Percentiles rank a stretch among this genome's conserved stretches.
Evolutionary conservation across 2,329 filamentous ascomycete genomes (phyloP).

Genomic region (Penicillium sp.): DNA sequence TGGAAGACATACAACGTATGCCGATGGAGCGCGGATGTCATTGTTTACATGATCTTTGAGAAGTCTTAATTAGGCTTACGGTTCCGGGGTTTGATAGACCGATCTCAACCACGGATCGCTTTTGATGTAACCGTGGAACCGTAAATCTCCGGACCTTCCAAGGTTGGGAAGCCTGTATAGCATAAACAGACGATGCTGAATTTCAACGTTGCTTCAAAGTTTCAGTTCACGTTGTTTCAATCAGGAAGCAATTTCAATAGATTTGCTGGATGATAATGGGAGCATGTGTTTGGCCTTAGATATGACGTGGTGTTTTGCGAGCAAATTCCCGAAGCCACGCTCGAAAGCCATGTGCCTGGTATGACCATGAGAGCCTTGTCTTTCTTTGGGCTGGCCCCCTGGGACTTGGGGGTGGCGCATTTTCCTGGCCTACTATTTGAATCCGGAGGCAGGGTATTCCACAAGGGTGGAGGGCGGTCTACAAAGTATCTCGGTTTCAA

Average conservation of each 20-base stretch:
- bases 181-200: neutral
- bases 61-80: neutral
- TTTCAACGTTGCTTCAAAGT: too few species aligned
- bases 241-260: neutral
- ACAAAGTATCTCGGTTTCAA: neutral
- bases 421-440: neutral
- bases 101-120: neutral
- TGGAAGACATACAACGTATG: neutral
- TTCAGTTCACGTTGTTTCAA: neutral
- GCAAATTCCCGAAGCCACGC: neutral
- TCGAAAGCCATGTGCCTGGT: neutral
- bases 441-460: neutral
- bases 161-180: neutral
- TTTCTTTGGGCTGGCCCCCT: neutral
- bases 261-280: too few species aligned
- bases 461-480: neutral
- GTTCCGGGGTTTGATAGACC: too few species aligned
- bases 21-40: neutral
- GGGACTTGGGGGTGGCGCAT: neutral
- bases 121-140: neutral
- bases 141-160: too few species aligned
- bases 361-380: neutral
- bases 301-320: neutral
- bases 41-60: too few species aligned
- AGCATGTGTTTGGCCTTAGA: neutral